Evolutionary conservation across 2,329 filamentous ascomycete genomes (phyloP).

Genomic region (Aspergillus chevalieri): DNA sequence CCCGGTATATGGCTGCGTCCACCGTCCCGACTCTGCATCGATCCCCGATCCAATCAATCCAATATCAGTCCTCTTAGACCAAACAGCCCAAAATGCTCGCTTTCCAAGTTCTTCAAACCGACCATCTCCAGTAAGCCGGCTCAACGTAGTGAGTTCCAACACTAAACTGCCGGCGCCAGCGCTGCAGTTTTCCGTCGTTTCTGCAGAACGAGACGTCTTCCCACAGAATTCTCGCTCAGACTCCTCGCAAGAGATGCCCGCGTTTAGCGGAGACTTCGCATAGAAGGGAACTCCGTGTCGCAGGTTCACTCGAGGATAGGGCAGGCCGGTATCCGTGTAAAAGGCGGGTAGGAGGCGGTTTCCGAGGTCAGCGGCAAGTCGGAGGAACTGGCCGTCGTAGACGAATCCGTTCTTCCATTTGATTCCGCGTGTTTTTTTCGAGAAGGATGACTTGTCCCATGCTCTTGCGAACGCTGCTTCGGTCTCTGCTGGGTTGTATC

Average conservation of each 20-base stretch:
- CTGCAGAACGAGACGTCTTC: conserved; percentile 38
- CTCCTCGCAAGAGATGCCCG: conserved; percentile 37
- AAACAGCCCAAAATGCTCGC: conserved; percentile 95
- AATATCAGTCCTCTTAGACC: conserved; percentile 76
- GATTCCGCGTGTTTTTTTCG: conserved; percentile 41
- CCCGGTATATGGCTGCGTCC: conserved; percentile 83
- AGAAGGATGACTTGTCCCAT: conserved; percentile 33
- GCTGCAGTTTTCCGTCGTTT: conserved; percentile 94
- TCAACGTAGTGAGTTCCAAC: conserved; percentile 86
- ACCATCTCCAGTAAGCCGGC: conserved; percentile 74
- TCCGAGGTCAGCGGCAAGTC: conserved; percentile 81
- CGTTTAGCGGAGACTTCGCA: conserved; percentile 71
- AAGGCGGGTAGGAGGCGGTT: conserved; percentile 85
- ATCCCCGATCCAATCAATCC: conserved; percentile 87
- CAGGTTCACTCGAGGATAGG: conserved; percentile 90
- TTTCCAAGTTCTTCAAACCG: conserved; percentile 90
- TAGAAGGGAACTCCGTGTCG: conserved; percentile 90
- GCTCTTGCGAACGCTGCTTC: conserved; percentile 34
- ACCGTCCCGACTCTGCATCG: conserved; percentile 82
- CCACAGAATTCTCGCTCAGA: conserved; percentile 41
- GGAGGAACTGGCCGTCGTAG: conserved; percentile 83
- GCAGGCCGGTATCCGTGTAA: conserved; percentile 81
- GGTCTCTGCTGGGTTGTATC: conserved; percentile 56
- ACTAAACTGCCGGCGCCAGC: conserved; percentile 94
- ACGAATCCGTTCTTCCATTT: conserved; percentile 69